Percentiles rank a stretch among this genome's conserved stretches.
These are phyloP conservation scores for Septoria petroselini DNA, from an alignment of 2,329 filamentous ascomycete genomes.

Conservation along the genomic window DNA sequence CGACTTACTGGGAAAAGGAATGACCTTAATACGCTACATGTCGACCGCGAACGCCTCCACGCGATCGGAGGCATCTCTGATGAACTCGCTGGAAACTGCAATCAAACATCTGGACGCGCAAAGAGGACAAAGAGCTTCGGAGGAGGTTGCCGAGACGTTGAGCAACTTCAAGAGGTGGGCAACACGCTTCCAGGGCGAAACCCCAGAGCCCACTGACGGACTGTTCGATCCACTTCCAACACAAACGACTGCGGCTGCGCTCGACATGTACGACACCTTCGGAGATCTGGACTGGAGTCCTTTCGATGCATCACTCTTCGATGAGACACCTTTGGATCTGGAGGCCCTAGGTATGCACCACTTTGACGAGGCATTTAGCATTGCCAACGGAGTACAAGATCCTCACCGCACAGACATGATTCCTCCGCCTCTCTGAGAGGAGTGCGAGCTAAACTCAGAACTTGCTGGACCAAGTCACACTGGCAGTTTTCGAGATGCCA, in stretches of 20 bases:
- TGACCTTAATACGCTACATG: conserved; percentile 38
- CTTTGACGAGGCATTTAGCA: conserved; percentile 22
- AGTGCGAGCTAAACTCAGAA: conserved; percentile 7
- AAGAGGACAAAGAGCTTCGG: conserved; percentile 6
- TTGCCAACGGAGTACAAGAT: conserved; percentile 12
- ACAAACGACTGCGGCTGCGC: background rate
- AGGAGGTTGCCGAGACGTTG: conserved; percentile 15
- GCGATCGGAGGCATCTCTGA: conserved; percentile 35
- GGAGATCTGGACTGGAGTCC: conserved; percentile 19
- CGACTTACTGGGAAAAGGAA: conserved; percentile 28
- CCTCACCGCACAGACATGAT: background rate
- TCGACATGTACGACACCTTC: conserved; percentile 15
- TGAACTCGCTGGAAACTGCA: conserved; percentile 35
- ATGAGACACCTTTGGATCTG: conserved; percentile 19
- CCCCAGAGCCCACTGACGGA: conserved; percentile 5
- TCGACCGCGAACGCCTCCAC: conserved; percentile 35
- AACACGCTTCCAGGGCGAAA: conserved; percentile 14
- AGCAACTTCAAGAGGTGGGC: conserved; percentile 21
- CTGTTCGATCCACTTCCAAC: conserved; percentile 5
- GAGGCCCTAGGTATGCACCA: conserved; percentile 16
- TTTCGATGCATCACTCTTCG: conserved; percentile 17
- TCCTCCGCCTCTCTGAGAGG: background rate
- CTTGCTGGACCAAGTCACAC: too few relatives aligned
- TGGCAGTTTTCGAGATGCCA: conserved; percentile 40
- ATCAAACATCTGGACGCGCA: conserved; percentile 15